Conservation (phyloP, 2,329 filamentous ascomycete species). For the Calonectria leucothoes region DNA sequence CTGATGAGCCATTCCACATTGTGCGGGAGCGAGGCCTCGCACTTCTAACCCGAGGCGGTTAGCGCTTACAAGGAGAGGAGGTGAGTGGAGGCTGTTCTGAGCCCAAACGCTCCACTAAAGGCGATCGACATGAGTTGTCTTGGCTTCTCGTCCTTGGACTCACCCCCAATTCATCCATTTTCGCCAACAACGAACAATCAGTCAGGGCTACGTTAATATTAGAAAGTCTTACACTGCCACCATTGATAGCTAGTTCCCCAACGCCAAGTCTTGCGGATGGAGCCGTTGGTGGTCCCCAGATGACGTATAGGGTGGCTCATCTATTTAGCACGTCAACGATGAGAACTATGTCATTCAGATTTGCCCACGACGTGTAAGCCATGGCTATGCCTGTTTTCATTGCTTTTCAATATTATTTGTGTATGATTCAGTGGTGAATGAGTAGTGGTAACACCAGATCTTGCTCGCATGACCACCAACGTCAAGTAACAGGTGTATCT, state of each 20-base stretch:
- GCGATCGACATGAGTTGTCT: not conserved
- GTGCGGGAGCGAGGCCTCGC: not conserved
- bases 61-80: not conserved
- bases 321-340: not conserved
- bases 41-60: not conserved
- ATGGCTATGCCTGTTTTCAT: no score
- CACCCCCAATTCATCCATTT: not conserved
- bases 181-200: not conserved
- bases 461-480: no score
- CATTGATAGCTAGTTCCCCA: not conserved
- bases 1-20: not conserved
- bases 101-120: not conserved
- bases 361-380: no score
- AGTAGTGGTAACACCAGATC: no score
- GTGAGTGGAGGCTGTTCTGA: not conserved
- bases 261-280: not conserved
- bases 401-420: no score
- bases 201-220: not conserved
- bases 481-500: no score
- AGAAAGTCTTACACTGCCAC: not conserved
- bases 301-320: not conserved
- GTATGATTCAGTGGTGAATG: no score
- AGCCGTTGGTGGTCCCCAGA: not conserved
- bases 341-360: no score
- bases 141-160: no score